Base-by-base conservation (phyloP, 2,329 filamentous ascomycete species). In the Claviceps fusiformis region DNA sequence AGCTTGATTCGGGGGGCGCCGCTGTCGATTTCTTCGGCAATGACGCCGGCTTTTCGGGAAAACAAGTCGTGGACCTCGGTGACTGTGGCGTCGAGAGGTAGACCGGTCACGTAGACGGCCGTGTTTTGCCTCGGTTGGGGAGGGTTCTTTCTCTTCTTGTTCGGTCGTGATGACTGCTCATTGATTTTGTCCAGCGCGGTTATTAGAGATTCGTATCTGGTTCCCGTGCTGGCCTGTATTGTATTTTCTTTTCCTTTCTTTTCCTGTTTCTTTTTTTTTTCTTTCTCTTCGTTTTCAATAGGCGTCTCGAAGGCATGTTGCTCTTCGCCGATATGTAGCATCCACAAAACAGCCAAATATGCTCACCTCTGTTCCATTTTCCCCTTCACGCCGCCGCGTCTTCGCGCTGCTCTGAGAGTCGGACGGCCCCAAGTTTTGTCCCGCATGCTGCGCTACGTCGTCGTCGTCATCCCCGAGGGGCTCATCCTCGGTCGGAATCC, bases 11-110 rank as follows among this genome's bases (percentile, higher is more conserved):
- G 85, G 48, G 89, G 89, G 49, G 83, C 81, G 55, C 89, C 87
- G 63, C 84, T 90, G 65, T 96, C 91, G 60, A 95, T 91, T 70
- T 95, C 88, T 70, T 97, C 91, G 51, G 92, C 89, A 60, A 98
- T 91, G 61, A 97, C 86, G 57, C 91, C 91, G 64, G 82, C 95
- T 68, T 89, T 92, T 59, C 79, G 74, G 51, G 85, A 89, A 73
- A 98, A 98, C 33, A 88, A 76, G 29, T 89, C 81, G 61, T 86
- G 79, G 17, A 98, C 82, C 72, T 98, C 93, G 35, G 87, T 81
- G 46, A 85, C 75, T 0, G 86, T 88, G 47, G 82, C 86, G 67
- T 97, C 89, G 44, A 76, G 70, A 0, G 93, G 95, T 4, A 98
- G 79, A 13, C 87, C 89, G 5, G 90, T 95, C 50, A 96, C 87